phyloP scores from a whole-genome alignment of 129 eudicot species.

The Sambucus nigra region DNA sequence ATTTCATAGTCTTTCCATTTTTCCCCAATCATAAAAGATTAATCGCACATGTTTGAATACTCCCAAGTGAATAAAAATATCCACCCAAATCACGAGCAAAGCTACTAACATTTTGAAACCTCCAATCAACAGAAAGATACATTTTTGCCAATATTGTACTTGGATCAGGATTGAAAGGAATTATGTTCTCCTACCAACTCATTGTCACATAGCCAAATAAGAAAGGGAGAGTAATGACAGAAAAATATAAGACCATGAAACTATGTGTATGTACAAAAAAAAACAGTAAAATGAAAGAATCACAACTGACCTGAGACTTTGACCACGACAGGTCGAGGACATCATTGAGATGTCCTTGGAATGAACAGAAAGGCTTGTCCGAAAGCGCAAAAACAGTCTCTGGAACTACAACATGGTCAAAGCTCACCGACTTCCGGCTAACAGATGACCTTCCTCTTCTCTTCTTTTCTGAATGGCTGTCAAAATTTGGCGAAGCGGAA shows the following conservation, averaged over 20 bases:
- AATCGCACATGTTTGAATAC: background rate
- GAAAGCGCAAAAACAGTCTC: slow-evolving; percentile 74
- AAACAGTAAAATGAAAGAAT: background rate
- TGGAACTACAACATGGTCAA: slow-evolving; percentile 79
- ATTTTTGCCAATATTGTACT: background rate
- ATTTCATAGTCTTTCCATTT: no score
- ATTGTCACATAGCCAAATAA: background rate
- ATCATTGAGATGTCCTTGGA: slow-evolving; percentile 73
- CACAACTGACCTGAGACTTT: slow-evolving; percentile 77
- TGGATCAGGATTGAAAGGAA: background rate
- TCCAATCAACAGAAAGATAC: background rate
- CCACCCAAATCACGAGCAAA: no score
- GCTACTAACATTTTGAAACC: background rate
- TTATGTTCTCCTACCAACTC: background rate
- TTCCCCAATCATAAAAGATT: background rate
- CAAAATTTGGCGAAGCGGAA: slow-evolving; percentile 47
- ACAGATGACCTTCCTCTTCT: slow-evolving; percentile 86
- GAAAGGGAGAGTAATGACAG: background rate
- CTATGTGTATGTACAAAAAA: background rate
- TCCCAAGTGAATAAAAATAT: no score
- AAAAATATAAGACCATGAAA: background rate
- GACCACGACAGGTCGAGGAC: slow-evolving; percentile 99
- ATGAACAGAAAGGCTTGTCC: slow-evolving; percentile 87
- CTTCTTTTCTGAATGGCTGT: slow-evolving; percentile 52
- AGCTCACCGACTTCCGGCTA: slow-evolving; percentile 76